A percentile compares a stretch with the other conserved stretches of the same genome.
phyloP scores from a whole-genome alignment of 2,329 filamentous ascomycete genomes.

The Sclerotinia spermophila region DNA sequence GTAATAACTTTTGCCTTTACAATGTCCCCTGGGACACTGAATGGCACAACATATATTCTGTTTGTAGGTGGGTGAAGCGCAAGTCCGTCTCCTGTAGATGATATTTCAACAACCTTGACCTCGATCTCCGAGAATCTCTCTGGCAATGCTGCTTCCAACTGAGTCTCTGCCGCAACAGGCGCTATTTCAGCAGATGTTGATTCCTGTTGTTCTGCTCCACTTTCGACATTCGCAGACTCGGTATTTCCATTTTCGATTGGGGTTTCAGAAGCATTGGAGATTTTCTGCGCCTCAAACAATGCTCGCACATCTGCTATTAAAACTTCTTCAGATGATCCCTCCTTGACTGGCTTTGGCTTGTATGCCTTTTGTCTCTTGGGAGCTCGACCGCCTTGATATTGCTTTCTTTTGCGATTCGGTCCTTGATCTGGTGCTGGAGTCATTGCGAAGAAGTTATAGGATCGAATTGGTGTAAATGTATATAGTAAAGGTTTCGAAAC shows the following conservation, averaged over 20 bases:
- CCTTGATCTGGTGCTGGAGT: constrained; percentile 12
- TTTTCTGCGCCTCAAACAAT: constrained; percentile 43
- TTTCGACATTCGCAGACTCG: constrained; percentile 29
- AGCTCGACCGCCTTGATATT: constrained; percentile 34
- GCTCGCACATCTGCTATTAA: constrained; percentile 59
- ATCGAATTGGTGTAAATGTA: neutral
- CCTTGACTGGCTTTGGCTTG: constrained; percentile 51
- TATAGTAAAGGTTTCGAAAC: neutral
- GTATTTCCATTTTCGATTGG: constrained; percentile 1
- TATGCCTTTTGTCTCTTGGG: constrained; percentile 52
- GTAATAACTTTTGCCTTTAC: constrained; percentile 75
- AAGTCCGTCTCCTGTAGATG: constrained; percentile 88
- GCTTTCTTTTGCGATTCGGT: constrained; percentile 31
- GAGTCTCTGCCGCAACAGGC: constrained; percentile 28
- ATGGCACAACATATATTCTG: constrained; percentile 81
- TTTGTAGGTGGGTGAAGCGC: constrained; percentile 63
- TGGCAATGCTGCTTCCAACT: constrained; percentile 46
- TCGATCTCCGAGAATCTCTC: constrained; percentile 72
- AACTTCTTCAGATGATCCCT: constrained; percentile 64
- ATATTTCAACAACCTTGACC: constrained; percentile 75
- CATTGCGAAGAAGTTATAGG: constrained; percentile 23
- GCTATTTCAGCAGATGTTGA: constrained; percentile 24
- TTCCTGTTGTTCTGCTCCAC: constrained; percentile 22
- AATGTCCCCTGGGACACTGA: constrained; percentile 79
- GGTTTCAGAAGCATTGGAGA: constrained; percentile 31